phyloP scores from a whole-genome alignment of 2,329 filamentous ascomycete genomes.

The Aspergillus sp. region DNA sequence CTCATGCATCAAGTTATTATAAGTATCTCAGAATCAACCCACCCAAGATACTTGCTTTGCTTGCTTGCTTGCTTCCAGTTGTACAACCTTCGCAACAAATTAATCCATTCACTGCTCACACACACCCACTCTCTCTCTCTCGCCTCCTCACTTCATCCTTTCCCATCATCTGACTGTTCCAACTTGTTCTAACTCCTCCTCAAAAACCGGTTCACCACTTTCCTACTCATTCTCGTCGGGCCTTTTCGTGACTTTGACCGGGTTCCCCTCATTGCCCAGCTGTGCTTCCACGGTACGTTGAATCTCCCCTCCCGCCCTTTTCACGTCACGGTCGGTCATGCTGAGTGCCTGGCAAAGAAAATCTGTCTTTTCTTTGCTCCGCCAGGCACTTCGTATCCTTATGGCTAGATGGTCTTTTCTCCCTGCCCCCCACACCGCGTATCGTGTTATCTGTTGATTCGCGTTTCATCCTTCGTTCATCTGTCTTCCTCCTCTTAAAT shows the following conservation, averaged over 20 bases:
- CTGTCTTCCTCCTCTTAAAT: not conserved
- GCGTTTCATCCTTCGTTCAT: too few species aligned
- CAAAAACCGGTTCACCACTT: not conserved
- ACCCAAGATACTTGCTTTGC: too few species aligned
- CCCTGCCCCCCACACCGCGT: too few species aligned
- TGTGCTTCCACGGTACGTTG: constrained; percentile 7
- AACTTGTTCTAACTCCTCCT: too few species aligned
- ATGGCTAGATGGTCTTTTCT: too few species aligned
- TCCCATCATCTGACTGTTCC: too few species aligned
- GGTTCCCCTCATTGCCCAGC: not conserved
- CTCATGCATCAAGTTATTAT: not conserved
- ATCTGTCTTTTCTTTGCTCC: not conserved
- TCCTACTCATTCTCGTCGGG: constrained; percentile 18
- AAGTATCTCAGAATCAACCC: not conserved
- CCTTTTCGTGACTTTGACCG: constrained; percentile 1
- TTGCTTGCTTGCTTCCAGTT: constrained; percentile 1
- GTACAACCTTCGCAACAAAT: too few species aligned
- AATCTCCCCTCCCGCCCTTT: not conserved
- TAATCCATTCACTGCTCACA: too few species aligned
- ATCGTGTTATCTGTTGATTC: too few species aligned
- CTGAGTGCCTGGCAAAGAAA: constrained; percentile 5
- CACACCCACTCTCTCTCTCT: too few species aligned
- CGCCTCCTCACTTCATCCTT: too few species aligned
- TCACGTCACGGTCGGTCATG: not conserved
- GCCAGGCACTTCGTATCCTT: too few species aligned